A percentile compares a stretch with the other conserved stretches of the same genome.
Evolutionary conservation across 2,329 filamentous ascomycete genomes (phyloP).

Genomic region (Bipolaris bicolor): DNA sequence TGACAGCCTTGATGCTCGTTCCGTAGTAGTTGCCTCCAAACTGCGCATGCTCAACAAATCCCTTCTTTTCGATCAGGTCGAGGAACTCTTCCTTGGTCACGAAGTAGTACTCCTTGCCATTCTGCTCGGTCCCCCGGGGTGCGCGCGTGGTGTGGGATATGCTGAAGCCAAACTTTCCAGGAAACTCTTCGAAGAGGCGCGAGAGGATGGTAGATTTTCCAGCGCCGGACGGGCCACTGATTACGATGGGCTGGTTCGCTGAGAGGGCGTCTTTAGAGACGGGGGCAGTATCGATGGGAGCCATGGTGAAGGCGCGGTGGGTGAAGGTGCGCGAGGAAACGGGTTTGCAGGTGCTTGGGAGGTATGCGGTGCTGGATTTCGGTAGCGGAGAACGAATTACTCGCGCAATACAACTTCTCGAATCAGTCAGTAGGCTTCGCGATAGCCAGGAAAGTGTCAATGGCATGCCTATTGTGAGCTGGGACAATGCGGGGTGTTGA

Average conservation of each 20-base stretch:
- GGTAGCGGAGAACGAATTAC: conserved; percentile 9
- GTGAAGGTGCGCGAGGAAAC: conserved; percentile 13
- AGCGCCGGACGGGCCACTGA: conserved; percentile 79
- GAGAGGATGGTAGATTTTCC: conserved; percentile 83
- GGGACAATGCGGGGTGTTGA: conserved; percentile 29
- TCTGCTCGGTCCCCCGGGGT: conserved; percentile 74
- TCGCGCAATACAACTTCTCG: conserved; percentile 5
- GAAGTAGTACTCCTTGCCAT: conserved; percentile 82
- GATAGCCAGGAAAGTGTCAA: conserved; percentile 28
- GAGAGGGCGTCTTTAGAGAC: conserved; percentile 28
- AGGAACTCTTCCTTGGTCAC: conserved; percentile 59
- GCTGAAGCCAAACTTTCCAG: conserved; percentile 69
- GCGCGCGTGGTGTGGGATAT: conserved; percentile 76
- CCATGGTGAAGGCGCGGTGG: conserved; percentile 29
- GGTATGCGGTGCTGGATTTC: conserved; percentile 4
- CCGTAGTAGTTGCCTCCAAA: conserved; percentile 90
- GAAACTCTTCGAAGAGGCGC: conserved; percentile 70
- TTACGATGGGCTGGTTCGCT: conserved; percentile 65
- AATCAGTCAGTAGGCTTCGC: conserved; percentile 15
- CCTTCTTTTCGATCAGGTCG: conserved; percentile 62
- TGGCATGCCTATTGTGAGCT: conserved; percentile 31
- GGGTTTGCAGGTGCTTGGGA: conserved; percentile 5
- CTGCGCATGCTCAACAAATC: conserved; percentile 85
- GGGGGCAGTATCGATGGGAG: conserved; percentile 26
- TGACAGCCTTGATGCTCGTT: conserved; percentile 79